A percentile compares a stretch with the other conserved stretches of the same genome.
Evolutionary conservation across 352 stramenopile species (phyloP).

Genomic region (Phytophthora melonis): DNA sequence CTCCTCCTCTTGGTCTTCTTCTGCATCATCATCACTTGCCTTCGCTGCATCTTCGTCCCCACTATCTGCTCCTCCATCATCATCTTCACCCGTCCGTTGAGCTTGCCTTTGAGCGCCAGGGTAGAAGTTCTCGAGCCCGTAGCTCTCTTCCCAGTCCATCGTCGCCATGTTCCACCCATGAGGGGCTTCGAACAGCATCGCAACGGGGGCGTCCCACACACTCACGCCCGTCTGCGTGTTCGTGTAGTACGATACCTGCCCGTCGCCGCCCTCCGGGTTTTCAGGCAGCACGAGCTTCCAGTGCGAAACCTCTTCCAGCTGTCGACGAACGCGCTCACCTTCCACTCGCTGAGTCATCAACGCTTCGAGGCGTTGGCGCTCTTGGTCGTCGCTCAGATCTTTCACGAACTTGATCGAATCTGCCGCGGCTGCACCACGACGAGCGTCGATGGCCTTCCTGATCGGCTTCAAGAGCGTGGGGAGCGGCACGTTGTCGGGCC

Average conservation of each 20-base stretch:
- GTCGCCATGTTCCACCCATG: constrained; percentile 55
- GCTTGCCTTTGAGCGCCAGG: constrained; percentile 9
- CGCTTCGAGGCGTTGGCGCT: constrained; percentile 48
- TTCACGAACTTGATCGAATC: constrained; percentile 29
- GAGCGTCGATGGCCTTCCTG: constrained; percentile 25
- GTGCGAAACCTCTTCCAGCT: constrained; percentile 52
- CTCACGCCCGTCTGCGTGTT: constrained; percentile 67
- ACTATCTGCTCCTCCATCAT: constrained; percentile 10
- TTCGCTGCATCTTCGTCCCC: constrained; percentile 10
- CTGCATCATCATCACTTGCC: constrained; percentile 13
- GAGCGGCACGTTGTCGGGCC: constrained; percentile 63
- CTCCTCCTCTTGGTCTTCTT: constrained; percentile 19
- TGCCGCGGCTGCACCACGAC: not conserved
- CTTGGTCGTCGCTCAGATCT: constrained; percentile 32
- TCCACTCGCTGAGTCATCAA: constrained; percentile 48
- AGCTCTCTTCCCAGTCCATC: constrained; percentile 70
- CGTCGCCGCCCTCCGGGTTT: constrained; percentile 33
- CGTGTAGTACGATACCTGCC: constrained; percentile 53
- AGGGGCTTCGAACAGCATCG: constrained; percentile 70
- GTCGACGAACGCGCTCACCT: constrained; percentile 48
- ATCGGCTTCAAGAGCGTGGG: constrained; percentile 65
- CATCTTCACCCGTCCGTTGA: constrained; percentile 4
- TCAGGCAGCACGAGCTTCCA: constrained; percentile 62
- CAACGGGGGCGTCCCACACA: constrained; percentile 61
- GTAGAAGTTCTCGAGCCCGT: constrained; percentile 63